These are phyloP conservation scores for Hymenoscyphus infarciens DNA, from an alignment of 2,329 filamentous ascomycete species.

Conservation along the genomic window DNA sequence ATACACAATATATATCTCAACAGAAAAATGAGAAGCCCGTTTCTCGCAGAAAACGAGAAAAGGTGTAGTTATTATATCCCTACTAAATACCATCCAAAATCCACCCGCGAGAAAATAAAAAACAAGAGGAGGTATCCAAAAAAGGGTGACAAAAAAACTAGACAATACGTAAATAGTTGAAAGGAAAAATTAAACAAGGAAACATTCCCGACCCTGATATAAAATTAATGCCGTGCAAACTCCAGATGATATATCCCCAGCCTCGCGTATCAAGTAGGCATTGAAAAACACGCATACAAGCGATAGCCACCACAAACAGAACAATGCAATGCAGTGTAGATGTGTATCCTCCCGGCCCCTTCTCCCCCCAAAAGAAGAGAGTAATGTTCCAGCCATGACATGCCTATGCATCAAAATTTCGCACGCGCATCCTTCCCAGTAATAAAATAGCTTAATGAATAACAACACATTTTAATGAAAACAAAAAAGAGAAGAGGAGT, in stretches of 20 bases:
- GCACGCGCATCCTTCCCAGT: slow-evolving; percentile 14
- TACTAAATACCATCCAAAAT: background rate
- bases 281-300: background rate
- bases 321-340: slow-evolving; percentile 26
- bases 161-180: background rate
- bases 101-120: background rate
- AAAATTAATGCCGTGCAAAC: slow-evolving; percentile 4
- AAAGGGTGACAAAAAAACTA: background rate
- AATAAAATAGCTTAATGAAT: slow-evolving; percentile 8
- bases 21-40: background rate
- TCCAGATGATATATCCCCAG: slow-evolving; percentile 2
- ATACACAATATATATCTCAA: background rate
- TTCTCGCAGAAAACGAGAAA: background rate
- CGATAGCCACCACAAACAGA: background rate
- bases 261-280: background rate
- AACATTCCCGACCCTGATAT: background rate
- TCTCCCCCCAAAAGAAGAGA: too few species aligned
- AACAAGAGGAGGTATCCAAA: slow-evolving; percentile 1
- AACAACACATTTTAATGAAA: slow-evolving; percentile 11
- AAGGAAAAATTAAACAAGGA: background rate
- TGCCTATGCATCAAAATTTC: slow-evolving; percentile 23
- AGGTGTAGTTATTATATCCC: background rate
- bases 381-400: slow-evolving; percentile 22
- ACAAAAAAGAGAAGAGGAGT: slow-evolving; percentile 3
- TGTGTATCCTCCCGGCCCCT: slow-evolving; percentile 22